Evolutionary conservation across 2,329 filamentous ascomycete genomes (phyloP).

Genomic region (Chaetothyriales sp.): DNA sequence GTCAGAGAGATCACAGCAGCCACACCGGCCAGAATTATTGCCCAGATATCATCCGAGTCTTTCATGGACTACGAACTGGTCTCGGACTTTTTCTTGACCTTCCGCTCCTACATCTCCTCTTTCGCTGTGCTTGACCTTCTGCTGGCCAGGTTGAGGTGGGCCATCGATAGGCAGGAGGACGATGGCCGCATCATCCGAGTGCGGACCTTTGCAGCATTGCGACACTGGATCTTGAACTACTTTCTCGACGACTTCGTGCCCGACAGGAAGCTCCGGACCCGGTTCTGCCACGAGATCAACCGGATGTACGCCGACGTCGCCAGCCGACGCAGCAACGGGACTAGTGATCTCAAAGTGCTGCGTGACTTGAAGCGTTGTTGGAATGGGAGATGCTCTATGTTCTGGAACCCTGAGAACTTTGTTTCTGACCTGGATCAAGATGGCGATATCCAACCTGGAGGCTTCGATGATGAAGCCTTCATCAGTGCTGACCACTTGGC

Average conservation of each 20-base stretch:
- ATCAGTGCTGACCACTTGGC: conserved; percentile 24
- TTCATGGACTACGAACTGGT: conserved; percentile 95
- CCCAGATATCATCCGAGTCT: conserved; percentile 87
- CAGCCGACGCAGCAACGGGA: conserved; percentile 36
- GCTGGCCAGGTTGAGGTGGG: conserved; percentile 74
- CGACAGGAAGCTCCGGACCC: conserved; percentile 55
- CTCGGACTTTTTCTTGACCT: conserved; percentile 96
- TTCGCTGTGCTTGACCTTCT: conserved; percentile 68
- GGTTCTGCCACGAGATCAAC: conserved; percentile 73
- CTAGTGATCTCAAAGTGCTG: conserved; percentile 67
- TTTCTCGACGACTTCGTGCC: conserved; percentile 86
- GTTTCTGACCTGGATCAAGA: conserved; percentile 47
- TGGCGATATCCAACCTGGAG: conserved; percentile 58
- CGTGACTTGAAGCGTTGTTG: conserved; percentile 94
- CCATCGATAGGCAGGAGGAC: conserved; percentile 63
- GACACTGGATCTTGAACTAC: conserved; percentile 97
- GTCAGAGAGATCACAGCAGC: conserved; percentile 70
- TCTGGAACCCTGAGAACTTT: conserved; percentile 66
- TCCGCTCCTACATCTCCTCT: conserved; percentile 68
- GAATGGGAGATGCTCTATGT: conserved; percentile 75
- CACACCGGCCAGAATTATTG: conserved; percentile 77
- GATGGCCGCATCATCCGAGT: conserved; percentile 88
- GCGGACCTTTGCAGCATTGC: conserved; percentile 81
- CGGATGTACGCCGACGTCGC: conserved; percentile 38
- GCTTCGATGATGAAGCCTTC: conserved; percentile 39